Evolutionary conservation across 768 basidiomycete species (phyloP).

Genomic region (Krasilnikovozyma curviuscula): DNA sequence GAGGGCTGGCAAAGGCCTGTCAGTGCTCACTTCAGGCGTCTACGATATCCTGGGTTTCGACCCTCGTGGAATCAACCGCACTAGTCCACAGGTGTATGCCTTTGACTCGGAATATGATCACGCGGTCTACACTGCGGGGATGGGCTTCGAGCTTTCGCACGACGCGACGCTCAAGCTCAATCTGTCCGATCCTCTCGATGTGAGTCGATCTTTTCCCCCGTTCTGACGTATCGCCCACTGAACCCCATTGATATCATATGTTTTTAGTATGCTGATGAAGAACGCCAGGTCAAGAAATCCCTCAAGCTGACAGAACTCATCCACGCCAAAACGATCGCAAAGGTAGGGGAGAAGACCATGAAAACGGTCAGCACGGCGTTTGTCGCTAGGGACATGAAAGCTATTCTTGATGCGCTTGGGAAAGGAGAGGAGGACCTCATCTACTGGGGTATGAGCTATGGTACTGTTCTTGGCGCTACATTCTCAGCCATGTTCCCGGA

Average conservation of each 20-base stretch:
- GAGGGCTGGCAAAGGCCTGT: not conserved
- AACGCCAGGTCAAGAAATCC: too few relatives aligned
- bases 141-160: not conserved
- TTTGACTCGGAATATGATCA: not conserved
- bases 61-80: constrained; percentile 1
- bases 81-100: not conserved
- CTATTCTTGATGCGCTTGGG: not conserved
- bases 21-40: not conserved
- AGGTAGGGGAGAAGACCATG: too few relatives aligned
- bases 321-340: too few relatives aligned
- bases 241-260: too few relatives aligned
- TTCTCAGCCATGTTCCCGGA: not conserved
- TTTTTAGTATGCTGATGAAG: too few relatives aligned
- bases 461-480: not conserved
- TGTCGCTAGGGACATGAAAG: not conserved
- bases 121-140: not conserved
- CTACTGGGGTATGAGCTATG: not conserved
- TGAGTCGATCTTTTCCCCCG: too few relatives aligned
- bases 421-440: not conserved
- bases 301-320: too few relatives aligned
- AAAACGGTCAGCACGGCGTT: not conserved
- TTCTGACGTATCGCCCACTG: too few relatives aligned
- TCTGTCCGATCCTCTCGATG: not conserved
- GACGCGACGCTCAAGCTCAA: not conserved
- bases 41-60: constrained; percentile 1